Percentiles rank a stretch among this genome's conserved stretches.
Conservation (phyloP, 306 rosid species). For the peach (Prunus persica) region DNA sequence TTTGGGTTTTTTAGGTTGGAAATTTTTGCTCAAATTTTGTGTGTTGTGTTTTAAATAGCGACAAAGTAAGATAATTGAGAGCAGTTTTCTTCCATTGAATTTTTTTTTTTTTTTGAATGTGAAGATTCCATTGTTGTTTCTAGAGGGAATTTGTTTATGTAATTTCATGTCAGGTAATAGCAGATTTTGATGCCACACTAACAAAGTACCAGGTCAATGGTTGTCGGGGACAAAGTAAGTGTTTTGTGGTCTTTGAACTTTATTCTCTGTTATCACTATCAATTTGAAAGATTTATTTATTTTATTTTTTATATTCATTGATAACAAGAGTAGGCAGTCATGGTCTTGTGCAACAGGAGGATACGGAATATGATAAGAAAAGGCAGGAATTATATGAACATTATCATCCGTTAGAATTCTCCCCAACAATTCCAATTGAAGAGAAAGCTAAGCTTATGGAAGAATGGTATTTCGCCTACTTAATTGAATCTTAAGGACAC, state of each 20-base stretch:
- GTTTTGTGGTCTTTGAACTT: neutral
- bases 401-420: slow-evolving; percentile 88
- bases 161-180: slow-evolving; percentile 51
- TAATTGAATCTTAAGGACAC: neutral
- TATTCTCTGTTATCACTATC: neutral
- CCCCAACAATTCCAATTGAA: slow-evolving; percentile 60
- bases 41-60: neutral
- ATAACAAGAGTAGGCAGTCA: slow-evolving; percentile 63
- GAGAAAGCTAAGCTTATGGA: slow-evolving; percentile 93
- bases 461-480: slow-evolving; percentile 56
- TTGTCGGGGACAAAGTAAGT: slow-evolving; percentile 75
- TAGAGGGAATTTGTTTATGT: neutral
- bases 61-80: neutral
- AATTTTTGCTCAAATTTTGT: neutral
- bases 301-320: slow-evolving; percentile 11
- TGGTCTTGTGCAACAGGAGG: slow-evolving; percentile 78
- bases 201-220: slow-evolving; percentile 72
- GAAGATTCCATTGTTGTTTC: neutral
- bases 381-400: slow-evolving; percentile 62
- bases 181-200: slow-evolving; percentile 90
- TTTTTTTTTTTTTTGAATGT: neutral
- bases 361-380: slow-evolving; percentile 68
- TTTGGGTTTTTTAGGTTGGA: neutral
- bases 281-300: slow-evolving; percentile 10
- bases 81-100: neutral